Evolutionary conservation across 139 green algal species (phyloP).

Genomic region (Marvania coccoides): DNA sequence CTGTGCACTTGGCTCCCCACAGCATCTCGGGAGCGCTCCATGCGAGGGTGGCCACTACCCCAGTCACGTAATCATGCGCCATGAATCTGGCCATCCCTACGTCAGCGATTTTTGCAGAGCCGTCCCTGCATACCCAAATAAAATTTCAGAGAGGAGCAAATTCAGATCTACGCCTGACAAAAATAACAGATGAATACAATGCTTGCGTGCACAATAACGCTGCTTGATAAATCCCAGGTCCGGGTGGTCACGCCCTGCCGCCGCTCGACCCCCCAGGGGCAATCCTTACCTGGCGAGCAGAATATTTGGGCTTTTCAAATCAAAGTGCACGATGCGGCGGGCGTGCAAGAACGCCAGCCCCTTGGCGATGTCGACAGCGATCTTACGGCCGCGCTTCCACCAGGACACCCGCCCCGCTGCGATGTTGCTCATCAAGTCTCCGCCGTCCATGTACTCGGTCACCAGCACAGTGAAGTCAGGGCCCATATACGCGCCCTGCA

Average conservation of each 20-base stretch:
- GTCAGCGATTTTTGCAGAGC: conserved; percentile 26
- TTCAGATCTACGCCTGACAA: neutral
- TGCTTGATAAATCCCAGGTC: neutral
- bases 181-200: neutral
- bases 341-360: conserved; percentile 32
- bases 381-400: conserved; percentile 9
- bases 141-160: neutral
- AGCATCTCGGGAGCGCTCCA: conserved; percentile 31
- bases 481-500: conserved; percentile 13
- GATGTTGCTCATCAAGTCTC: conserved; percentile 33
- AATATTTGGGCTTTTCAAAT: conserved; percentile 37
- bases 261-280: neutral
- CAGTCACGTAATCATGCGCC: conserved; percentile 17
- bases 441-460: conserved; percentile 38
- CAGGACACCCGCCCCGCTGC: conserved; percentile 11
- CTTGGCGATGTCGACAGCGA: conserved; percentile 31
- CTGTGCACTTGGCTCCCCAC: conserved; percentile 11
- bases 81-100: conserved; percentile 33
- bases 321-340: conserved; percentile 28
- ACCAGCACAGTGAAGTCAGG: conserved; percentile 29
- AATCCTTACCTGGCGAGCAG: conserved; percentile 14
- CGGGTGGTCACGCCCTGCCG: too few relatives aligned
- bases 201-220: neutral
- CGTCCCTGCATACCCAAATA: conserved; percentile 7
- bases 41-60: conserved; percentile 18